phyloP scores from a whole-genome alignment of 306 rosid genomes.

The Prunus kanzakura region DNA sequence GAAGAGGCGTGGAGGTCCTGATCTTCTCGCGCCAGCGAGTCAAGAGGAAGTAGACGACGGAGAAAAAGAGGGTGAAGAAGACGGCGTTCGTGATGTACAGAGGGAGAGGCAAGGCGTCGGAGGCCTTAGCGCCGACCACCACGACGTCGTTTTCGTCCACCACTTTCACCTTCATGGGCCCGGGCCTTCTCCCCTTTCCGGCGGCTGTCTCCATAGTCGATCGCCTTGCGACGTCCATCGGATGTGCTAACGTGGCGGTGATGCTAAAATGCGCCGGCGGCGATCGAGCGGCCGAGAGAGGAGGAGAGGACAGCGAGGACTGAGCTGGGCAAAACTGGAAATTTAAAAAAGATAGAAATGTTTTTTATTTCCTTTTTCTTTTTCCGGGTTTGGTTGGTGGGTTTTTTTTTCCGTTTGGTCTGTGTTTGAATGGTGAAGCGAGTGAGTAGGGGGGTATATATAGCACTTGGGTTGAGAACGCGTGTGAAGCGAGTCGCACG shows the following conservation, averaged over 20 bases:
- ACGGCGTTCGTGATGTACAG: conserved; percentile 57
- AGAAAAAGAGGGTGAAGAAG: conserved; percentile 73
- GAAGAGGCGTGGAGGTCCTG: conserved; percentile 80
- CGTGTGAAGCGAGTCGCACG: not conserved
- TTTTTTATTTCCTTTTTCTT: not conserved
- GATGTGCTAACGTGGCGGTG: not conserved
- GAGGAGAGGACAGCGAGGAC: not conserved
- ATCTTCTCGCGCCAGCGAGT: conserved; percentile 86
- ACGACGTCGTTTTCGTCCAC: conserved; percentile 4
- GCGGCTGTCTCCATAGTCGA: conserved; percentile 4
- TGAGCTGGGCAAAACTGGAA: not conserved
- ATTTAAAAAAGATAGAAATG: not conserved
- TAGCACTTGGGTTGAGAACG: not conserved
- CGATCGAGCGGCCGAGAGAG: conserved; percentile 19
- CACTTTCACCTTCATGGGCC: conserved; percentile 15
- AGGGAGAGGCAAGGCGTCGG: conserved; percentile 37
- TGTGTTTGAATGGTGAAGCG: conserved; percentile 15
- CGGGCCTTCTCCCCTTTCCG: not conserved
- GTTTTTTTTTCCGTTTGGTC: not conserved
- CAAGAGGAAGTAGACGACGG: conserved; percentile 75
- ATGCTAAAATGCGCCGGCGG: conserved; percentile 16
- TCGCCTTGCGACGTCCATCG: conserved; percentile 73
- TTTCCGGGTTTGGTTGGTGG: not conserved
- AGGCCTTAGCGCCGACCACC: conserved; percentile 18
- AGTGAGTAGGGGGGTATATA: conserved; percentile 9